Conservation (phyloP, 2,329 filamentous ascomycete genomes). For the Aureobasidium sp. region DNA sequence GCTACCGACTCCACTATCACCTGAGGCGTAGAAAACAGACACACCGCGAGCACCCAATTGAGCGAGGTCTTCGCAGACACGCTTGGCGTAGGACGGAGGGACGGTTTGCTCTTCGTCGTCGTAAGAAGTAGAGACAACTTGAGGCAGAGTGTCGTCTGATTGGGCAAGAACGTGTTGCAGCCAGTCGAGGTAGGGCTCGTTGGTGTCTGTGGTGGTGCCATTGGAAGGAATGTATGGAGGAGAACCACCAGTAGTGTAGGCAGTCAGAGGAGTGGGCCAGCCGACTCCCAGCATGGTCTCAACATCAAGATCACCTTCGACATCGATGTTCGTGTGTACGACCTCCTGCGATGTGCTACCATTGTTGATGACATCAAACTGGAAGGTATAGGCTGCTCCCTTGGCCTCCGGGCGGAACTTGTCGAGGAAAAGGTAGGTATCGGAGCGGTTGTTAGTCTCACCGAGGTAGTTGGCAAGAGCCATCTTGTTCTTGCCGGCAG, state of each 20-base stretch:
- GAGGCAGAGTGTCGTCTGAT: conserved; percentile 47
- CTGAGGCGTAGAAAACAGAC: conserved; percentile 56
- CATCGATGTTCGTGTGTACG: conserved; percentile 32
- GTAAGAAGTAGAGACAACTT: conserved; percentile 59
- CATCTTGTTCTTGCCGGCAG: conserved; percentile 36
- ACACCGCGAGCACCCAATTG: conserved; percentile 63
- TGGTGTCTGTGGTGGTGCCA: conserved; percentile 45
- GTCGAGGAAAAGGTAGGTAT: conserved; percentile 51
- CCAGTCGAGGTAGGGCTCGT: conserved; percentile 63
- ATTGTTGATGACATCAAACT: conserved; percentile 49
- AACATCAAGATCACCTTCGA: conserved; percentile 59
- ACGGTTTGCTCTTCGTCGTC: conserved; percentile 61
- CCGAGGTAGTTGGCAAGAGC: conserved; percentile 43
- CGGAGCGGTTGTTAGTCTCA: conserved; percentile 45
- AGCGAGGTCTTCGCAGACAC: conserved; percentile 57
- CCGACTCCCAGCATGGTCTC: conserved; percentile 54
- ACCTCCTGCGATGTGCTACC: conserved; percentile 44
- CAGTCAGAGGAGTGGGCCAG: conserved; percentile 48
- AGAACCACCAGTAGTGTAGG: conserved; percentile 54
- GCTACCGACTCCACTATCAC: conserved; percentile 53
- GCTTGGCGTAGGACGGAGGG: conserved; percentile 52
- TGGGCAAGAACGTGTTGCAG: conserved; percentile 53
- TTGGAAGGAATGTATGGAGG: conserved; percentile 47
- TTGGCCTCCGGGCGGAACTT: conserved; percentile 47
- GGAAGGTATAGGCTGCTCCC: conserved; percentile 48